These are phyloP conservation scores for Hanseniaspora valbyensis DNA, from an alignment of 805 yeast genomes.

Conservation along the genomic window DNA sequence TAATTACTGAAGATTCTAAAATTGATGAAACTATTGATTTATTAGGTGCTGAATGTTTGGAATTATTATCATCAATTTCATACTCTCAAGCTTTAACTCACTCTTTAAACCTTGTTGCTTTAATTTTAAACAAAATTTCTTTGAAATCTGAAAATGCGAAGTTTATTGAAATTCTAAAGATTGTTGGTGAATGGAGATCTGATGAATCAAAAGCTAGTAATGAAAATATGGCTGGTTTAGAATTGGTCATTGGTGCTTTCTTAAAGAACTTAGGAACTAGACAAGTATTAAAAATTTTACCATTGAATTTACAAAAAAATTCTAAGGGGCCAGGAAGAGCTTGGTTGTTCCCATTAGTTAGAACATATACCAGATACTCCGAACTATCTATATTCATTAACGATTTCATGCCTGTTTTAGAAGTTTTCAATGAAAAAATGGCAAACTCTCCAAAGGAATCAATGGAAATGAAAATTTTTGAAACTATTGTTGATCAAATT, in stretches of 20 bases:
- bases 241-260: conserved; percentile 67
- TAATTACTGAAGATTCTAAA: conserved; percentile 48
- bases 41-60: conserved; percentile 43
- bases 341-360: conserved; percentile 82
- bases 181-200: conserved; percentile 79
- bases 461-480: conserved; percentile 63
- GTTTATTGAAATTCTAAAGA: conserved; percentile 50
- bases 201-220: conserved; percentile 45
- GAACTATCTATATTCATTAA: conserved; percentile 50
- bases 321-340: conserved; percentile 62
- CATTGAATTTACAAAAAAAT: conserved; percentile 55
- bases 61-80: conserved; percentile 38
- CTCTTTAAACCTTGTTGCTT: conserved; percentile 55
- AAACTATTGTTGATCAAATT: conserved; percentile 79
- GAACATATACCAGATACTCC: conserved; percentile 74
- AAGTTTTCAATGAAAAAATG: conserved; percentile 42
- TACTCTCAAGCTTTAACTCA: conserved; percentile 69
- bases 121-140: conserved; percentile 52
- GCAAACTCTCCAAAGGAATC: conserved; percentile 41
- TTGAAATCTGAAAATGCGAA: conserved; percentile 54
- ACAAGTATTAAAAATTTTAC: conserved; percentile 58
- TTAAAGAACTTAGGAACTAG: conserved; percentile 80
- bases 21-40: conserved; percentile 43
- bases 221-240: conserved; percentile 65
- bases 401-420: conserved; percentile 55